Evolutionary conservation across 495 filamentous ascomycete genomes (phyloP), one percentile per base, ranked within the genome.

Genomic region (Xylaria longipes): DNA sequence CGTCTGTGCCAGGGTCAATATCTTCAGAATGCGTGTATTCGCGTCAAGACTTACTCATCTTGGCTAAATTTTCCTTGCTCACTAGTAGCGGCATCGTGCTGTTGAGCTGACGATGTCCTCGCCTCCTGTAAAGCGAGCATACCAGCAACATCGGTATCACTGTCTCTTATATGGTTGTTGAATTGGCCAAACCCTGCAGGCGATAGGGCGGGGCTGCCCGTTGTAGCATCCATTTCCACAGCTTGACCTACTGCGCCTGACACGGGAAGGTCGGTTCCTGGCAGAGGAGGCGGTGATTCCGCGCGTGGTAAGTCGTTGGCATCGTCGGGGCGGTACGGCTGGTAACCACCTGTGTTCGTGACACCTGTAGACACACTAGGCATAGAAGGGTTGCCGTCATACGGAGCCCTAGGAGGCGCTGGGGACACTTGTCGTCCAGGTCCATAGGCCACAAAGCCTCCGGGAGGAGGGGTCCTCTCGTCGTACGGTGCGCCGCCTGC

Each of bases 141-240:
- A 46, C 90, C 89, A 63, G 89, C 87, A 58, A 92, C 89, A 79
- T 89, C 90, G 3, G 83, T 87, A 75, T 93, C 91, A 73, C 87
- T 92, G 48, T 92, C 91, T 56, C 89, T 82, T 20, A 90, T 80
- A 33, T 82, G 82, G 50, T 83, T 82, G 41, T 79, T 73, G 71
- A 83, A 87, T 74, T 83, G 87, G 25, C 80, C 84, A 74, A 82
- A 83, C 35, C 77, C 82, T 67, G 72, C 70, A 50, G 82, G 81
- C 6, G 76, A 62, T 12, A 81, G 80, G 29, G 86, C 81, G 33
- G 87, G 86, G 69, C 82, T 87, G n/a, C 86, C 86, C 1, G 85
- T 85, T 72, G 85, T 75, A 73, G 92, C 84, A 83, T 93, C 91
- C 93, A 97, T 95, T 78, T 95, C 94, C 61, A 94, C 87, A 0